A percentile compares a stretch with the other conserved stretches of the same genome.
Evolutionary conservation across 345 rosid genomes (phyloP).

Genomic region (Euphorbia pulcherrima): DNA sequence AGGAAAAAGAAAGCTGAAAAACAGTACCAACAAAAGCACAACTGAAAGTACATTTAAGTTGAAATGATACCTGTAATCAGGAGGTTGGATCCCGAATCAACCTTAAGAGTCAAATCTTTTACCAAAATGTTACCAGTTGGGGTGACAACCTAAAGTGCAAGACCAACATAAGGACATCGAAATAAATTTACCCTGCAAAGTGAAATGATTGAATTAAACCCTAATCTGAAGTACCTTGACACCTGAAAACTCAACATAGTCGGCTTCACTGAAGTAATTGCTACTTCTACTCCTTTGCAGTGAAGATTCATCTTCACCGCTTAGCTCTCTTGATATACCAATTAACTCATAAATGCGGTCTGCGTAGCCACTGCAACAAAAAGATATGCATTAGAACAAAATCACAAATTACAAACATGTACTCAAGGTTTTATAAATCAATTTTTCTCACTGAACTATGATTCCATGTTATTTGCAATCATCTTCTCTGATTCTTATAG

Average conservation of each 20-base stretch:
- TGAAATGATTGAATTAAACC: neutral
- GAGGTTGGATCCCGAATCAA: slow-evolving; percentile 90
- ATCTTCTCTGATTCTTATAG: slow-evolving; percentile 2
- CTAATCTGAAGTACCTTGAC: slow-evolving; percentile 69
- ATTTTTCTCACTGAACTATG: neutral
- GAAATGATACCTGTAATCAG: slow-evolving; percentile 83
- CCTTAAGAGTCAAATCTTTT: slow-evolving; percentile 77
- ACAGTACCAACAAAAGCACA: neutral
- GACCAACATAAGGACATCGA: slow-evolving; percentile 19
- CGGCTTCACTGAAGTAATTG: slow-evolving; percentile 80
- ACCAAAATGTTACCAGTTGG: slow-evolving; percentile 93
- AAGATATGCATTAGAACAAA: slow-evolving; percentile 11
- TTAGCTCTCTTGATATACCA: slow-evolving; percentile 78
- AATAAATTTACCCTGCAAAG: slow-evolving; percentile 4
- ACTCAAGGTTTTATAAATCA: neutral
- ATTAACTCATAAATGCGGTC: slow-evolving; percentile 91
- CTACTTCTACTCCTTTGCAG: slow-evolving; percentile 63
- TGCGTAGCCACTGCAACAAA: slow-evolving; percentile 81
- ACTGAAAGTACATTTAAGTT: slow-evolving; percentile 16
- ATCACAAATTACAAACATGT: slow-evolving; percentile 9
- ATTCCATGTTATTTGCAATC: neutral
- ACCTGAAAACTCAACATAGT: slow-evolving; percentile 80
- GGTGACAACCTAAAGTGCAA: slow-evolving; percentile 76
- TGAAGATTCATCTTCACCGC: slow-evolving; percentile 52
- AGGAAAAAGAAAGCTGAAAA: slow-evolving; percentile 8